These are phyloP conservation scores for Berkeleyomyces rouxiae DNA, from an alignment of 2,329 filamentous ascomycete genomes.

Conservation along the genomic window DNA sequence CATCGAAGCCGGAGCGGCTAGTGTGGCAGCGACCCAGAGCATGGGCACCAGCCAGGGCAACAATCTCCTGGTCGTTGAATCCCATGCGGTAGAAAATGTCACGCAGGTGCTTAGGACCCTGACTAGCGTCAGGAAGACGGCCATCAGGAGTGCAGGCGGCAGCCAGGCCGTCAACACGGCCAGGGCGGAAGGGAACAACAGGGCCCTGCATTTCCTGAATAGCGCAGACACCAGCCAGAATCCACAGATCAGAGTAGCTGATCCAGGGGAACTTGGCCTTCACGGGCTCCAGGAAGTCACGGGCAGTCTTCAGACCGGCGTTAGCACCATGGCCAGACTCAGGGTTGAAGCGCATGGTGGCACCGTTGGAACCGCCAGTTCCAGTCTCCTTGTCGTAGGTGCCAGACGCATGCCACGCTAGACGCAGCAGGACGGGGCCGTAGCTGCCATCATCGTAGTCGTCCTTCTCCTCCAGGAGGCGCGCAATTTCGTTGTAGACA, in stretches of 20 bases:
- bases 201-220: conserved; percentile 95
- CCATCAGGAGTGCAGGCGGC: conserved; percentile 85
- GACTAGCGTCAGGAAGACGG: conserved; percentile 61
- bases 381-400: conserved; percentile 79
- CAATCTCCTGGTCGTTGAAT: conserved; percentile 93
- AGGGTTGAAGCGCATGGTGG: conserved; percentile 88
- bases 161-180: conserved; percentile 63
- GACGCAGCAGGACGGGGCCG: conserved; percentile 73
- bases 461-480: conserved; percentile 67
- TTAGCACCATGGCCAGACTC: conserved; percentile 88
- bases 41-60: conserved; percentile 73
- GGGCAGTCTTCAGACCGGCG: conserved; percentile 69
- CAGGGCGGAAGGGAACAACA: conserved; percentile 71
- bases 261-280: conserved; percentile 90
- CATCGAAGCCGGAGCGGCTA: conserved; percentile 73
- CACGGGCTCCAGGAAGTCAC: conserved; percentile 83
- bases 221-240: conserved; percentile 65
- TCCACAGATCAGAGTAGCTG: conserved; percentile 92
- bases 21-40: conserved; percentile 79
- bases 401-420: conserved; percentile 88
- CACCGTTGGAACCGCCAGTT: conserved; percentile 89
- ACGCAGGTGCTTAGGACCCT: conserved; percentile 69
- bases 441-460: conserved; percentile 96
- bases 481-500: conserved; percentile 78
- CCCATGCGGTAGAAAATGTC: conserved; percentile 94